Evolutionary conservation across 129 eudicot species (phyloP).

Genomic region (Lonicera japonica): DNA sequence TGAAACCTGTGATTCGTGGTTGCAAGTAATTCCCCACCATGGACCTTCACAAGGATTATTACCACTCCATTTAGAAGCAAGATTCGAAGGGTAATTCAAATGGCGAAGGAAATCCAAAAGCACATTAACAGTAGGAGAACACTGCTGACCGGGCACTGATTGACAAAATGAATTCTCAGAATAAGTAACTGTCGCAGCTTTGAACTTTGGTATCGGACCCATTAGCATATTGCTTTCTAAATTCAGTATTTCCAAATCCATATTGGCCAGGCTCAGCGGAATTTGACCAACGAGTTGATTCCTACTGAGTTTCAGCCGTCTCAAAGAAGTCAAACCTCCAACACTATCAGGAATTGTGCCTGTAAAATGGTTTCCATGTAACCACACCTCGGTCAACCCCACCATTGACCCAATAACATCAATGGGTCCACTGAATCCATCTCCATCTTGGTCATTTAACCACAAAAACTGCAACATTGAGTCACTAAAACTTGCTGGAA

Average conservation of each 20-base stretch:
- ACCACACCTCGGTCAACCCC: constrained; percentile 45
- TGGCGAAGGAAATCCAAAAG: constrained; percentile 46
- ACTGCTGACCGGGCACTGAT: constrained; percentile 41
- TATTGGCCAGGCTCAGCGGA: constrained; percentile 45
- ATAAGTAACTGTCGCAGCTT: constrained; percentile 36
- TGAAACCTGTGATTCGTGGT: constrained; percentile 22
- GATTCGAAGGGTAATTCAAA: constrained; percentile 35
- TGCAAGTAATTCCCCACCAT: constrained; percentile 52
- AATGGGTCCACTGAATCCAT: constrained; percentile 46
- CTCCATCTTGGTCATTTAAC: constrained; percentile 61
- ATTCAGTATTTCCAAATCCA: constrained; percentile 29
- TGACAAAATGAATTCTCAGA: constrained; percentile 45
- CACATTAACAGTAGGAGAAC: constrained; percentile 42
- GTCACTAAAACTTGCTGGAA: constrained; percentile 43
- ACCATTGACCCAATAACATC: constrained; percentile 51
- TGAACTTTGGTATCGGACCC: constrained; percentile 67
- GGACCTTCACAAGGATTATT: constrained; percentile 52
- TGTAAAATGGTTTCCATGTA: constrained; percentile 65
- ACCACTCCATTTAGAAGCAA: constrained; percentile 51
- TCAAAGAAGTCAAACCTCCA: constrained; percentile 36
- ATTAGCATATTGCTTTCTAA: constrained; percentile 56
- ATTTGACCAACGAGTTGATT: constrained; percentile 55
- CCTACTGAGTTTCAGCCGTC: constrained; percentile 40
- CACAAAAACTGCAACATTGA: constrained; percentile 42
- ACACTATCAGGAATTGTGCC: constrained; percentile 49